Base-by-base conservation (phyloP, 139 green algal species). In the Astrephomene gubernaculifera region DNA sequence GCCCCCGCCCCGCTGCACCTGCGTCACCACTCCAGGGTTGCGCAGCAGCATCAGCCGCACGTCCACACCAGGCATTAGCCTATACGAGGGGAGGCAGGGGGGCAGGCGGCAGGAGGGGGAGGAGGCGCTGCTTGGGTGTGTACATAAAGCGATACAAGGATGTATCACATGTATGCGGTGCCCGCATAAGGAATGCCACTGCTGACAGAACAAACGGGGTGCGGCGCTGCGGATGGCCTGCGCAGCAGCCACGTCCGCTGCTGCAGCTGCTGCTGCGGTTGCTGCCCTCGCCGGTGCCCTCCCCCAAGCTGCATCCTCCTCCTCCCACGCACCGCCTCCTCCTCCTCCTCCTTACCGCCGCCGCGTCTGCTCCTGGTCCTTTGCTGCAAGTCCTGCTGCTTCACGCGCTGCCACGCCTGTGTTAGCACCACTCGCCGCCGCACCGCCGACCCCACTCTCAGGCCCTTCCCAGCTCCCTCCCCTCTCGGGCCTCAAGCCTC, bases 41-140 rank as follows among this genome's bases (percentile, higher is more conserved):
- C 69, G 68, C 27, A 81, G 39, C 39, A 86, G 39, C 81, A 86
- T 72, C 14, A 72, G 29, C 5, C 81, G 53, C 81, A 81, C 81
- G 69, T 86, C 81, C 70, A 86, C 81, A 31, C 81, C 81, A 1
- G 81, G 81, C 68, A 86, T 81, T 38, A 86, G 70, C 81, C 81
- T 86, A n/a, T n/a, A 69, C 25, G 29, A 35, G 52, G 8, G 72
- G 22, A 31, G 9, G 54, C 29, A 52, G 29, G 41, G 60, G 22
- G 1, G 70, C 27, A 43, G 43, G 43, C 5, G 25, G 29, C 24
- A 29, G 70, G 41, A 4, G 29, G 43, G 7, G 39, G 70, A 4
- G 43, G 5, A 22, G 5, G 65, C 6, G 63, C 27, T 12, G 9
- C n/a, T n/a, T n/a, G n/a, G n/a, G n/a, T n/a, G n/a, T n/a, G n/a